Conservation (phyloP, 2,329 filamentous ascomycete species). For the Arthrobotrys megalospora region DNA sequence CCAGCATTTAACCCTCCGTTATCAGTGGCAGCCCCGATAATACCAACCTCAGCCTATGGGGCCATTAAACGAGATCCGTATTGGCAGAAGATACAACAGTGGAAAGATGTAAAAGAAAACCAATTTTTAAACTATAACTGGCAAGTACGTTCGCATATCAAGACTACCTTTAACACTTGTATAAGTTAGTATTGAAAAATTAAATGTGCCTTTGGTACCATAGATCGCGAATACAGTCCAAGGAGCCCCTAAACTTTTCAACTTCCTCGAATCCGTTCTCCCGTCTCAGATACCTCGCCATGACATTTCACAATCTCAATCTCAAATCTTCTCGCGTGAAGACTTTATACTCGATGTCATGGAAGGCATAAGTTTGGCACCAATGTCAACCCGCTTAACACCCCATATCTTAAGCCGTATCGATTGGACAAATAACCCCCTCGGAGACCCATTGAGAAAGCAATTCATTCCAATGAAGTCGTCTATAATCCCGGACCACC, state of each 20-base stretch:
- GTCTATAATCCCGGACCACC: conserved; percentile 72
- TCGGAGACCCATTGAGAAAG: conserved; percentile 74
- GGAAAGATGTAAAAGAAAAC: conserved; percentile 70
- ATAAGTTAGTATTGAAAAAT: conserved; percentile 59
- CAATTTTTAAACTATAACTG: conserved; percentile 73
- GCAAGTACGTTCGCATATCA: conserved; percentile 69
- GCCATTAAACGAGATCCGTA: conserved; percentile 65
- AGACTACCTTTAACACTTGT: too few species aligned
- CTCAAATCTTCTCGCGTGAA: conserved; percentile 69
- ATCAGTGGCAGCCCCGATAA: background rate
- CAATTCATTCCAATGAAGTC: conserved; percentile 76
- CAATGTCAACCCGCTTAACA: conserved; percentile 75
- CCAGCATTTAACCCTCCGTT: background rate
- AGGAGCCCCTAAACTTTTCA: conserved; percentile 69
- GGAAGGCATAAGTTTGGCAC: conserved; percentile 71
- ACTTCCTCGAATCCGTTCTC: conserved; percentile 71
- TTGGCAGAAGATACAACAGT: conserved; percentile 71
- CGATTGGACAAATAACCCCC: conserved; percentile 73
- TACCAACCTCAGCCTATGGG: background rate
- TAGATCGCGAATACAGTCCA: conserved; percentile 72
- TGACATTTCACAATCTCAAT: conserved; percentile 58
- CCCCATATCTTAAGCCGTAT: conserved; percentile 75
- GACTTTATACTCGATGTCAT: conserved; percentile 73
- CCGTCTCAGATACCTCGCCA: conserved; percentile 70
- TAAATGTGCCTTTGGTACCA: background rate